Conservation (phyloP, 257 asterid genomes). For the Asclepias syriaca region DNA sequence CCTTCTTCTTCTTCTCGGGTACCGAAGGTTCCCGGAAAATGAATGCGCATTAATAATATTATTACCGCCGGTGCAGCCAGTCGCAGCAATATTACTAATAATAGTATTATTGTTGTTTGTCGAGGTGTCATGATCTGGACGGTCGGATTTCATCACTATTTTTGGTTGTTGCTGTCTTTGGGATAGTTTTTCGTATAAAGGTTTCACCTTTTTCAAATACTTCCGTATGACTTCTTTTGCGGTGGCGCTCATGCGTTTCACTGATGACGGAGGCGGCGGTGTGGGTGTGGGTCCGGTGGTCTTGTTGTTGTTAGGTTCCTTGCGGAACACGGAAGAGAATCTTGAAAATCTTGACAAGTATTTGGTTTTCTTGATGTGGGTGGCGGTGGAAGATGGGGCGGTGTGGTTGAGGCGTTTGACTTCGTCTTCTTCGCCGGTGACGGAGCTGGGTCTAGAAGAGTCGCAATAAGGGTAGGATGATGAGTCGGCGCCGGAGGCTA, state of each 20-base stretch:
- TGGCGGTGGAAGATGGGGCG: not conserved
- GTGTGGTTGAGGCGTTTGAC: slow-evolving; percentile 37
- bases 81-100: too few relatives aligned
- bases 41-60: slow-evolving; percentile 31
- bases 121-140: too few relatives aligned
- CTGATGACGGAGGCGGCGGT: slow-evolving; percentile 19
- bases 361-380: slow-evolving; percentile 20
- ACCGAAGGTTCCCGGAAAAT: slow-evolving; percentile 65
- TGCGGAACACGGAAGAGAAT: slow-evolving; percentile 76
- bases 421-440: slow-evolving; percentile 53
- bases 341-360: slow-evolving; percentile 61
- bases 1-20: slow-evolving; percentile 34
- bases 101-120: too few relatives aligned
- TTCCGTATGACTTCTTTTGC: slow-evolving; percentile 61
- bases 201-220: slow-evolving; percentile 67
- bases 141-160: not conserved
- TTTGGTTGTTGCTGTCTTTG: slow-evolving; percentile 39
- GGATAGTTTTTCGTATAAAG: slow-evolving; percentile 61
- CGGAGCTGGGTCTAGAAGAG: slow-evolving; percentile 77
- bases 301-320: slow-evolving; percentile 18
- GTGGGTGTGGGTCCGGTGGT: not conserved
- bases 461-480: slow-evolving; percentile 20
- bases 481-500: slow-evolving; percentile 14
- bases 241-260: slow-evolving; percentile 48
- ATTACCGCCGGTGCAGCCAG: too few relatives aligned